These are phyloP conservation scores for Trichophyton benhamiae DNA, from an alignment of 2,329 filamentous ascomycete species.

Conservation along the genomic window DNA sequence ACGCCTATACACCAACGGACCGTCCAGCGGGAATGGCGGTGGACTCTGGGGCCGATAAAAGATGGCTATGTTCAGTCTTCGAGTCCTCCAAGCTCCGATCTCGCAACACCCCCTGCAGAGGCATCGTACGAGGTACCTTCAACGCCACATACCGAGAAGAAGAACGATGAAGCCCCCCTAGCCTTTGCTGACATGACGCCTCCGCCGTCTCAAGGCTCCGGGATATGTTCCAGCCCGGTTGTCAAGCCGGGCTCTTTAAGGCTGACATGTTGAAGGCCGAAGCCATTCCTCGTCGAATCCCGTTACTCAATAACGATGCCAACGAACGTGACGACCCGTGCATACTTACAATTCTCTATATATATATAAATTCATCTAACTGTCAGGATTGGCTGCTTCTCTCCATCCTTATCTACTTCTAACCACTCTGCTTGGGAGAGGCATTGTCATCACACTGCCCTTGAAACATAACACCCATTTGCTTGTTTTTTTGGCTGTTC, in stretches of 20 bases:
- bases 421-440: neutral
- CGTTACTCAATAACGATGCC: neutral
- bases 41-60: slow-evolving; percentile 42
- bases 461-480: neutral
- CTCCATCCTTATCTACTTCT: neutral
- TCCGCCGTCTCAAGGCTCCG: neutral
- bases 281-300: neutral
- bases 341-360: no score
- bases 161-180: neutral
- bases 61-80: slow-evolving; percentile 10
- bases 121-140: neutral
- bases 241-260: neutral
- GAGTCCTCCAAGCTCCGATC: neutral
- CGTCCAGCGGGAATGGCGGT: slow-evolving; percentile 44
- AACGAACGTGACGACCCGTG: neutral
- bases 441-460: neutral
- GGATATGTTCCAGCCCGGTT: neutral
- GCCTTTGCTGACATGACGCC: neutral
- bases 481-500: neutral
- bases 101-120: neutral
- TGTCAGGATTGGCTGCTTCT: neutral
- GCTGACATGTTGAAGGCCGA: neutral
- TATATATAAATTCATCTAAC: neutral
- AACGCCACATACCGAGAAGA: neutral
- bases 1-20: slow-evolving; percentile 45